A percentile compares a stretch with the other conserved stretches of the same genome.
These are phyloP conservation scores for Metarhizium sp. DNA, from an alignment of 2,329 filamentous ascomycete genomes.

Conservation along the genomic window DNA sequence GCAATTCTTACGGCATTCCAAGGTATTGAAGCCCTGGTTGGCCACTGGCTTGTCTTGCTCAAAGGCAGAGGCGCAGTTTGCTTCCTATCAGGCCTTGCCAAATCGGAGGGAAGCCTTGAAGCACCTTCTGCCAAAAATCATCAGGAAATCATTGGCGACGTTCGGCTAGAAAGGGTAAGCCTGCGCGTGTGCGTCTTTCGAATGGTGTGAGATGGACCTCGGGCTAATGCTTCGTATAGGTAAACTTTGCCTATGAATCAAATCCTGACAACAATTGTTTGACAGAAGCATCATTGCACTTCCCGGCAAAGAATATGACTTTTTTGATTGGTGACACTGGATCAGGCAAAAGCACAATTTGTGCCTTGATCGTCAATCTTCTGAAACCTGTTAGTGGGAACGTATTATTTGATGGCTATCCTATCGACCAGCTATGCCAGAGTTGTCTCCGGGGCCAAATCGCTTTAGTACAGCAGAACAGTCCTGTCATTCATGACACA, in stretches of 20 bases:
- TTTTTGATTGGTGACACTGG: constrained; percentile 83
- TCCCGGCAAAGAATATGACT: constrained; percentile 61
- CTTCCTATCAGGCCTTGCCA: constrained; percentile 42
- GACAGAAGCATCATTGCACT: constrained; percentile 53
- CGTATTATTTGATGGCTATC: constrained; percentile 58
- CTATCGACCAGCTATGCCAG: constrained; percentile 52
- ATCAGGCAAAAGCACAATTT: constrained; percentile 85
- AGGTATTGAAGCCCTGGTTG: constrained; percentile 62
- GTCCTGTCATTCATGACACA: constrained; percentile 71
- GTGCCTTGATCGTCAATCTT: constrained; percentile 69
- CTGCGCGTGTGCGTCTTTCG: neutral
- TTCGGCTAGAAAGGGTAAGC: constrained; percentile 60
- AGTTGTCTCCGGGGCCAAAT: constrained; percentile 71
- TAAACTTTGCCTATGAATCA: constrained; percentile 75
- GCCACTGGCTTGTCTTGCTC: constrained; percentile 66
- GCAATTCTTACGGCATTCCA: constrained; percentile 68
- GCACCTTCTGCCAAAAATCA: neutral
- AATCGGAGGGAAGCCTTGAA: neutral
- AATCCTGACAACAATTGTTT: constrained; percentile 54
- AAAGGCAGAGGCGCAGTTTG: constrained; percentile 70
- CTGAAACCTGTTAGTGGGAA: constrained; percentile 59
- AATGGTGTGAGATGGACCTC: neutral
- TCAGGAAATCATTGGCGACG: constrained; percentile 24
- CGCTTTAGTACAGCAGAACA: constrained; percentile 74
- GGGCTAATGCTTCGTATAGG: constrained; percentile 30